A percentile compares a stretch with the other conserved stretches of the same genome.
phyloP scores from a whole-genome alignment of 257 asterid species.

The Scutellaria minor region DNA sequence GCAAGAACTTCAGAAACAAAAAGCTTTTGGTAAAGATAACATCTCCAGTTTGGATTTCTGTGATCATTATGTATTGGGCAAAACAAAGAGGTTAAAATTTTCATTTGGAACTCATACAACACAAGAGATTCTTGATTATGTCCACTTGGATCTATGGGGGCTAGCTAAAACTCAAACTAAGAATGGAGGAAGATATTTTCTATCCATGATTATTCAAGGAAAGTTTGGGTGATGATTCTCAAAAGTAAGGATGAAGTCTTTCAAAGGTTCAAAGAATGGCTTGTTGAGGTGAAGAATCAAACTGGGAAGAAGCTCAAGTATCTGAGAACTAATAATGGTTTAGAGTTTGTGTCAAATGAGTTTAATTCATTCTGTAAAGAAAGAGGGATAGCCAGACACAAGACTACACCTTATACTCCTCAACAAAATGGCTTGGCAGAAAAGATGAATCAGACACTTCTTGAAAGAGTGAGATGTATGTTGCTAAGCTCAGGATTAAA shows the following conservation, averaged over 20 bases:
- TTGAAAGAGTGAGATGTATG: neutral
- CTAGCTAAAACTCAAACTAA: neutral
- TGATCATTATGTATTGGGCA: neutral
- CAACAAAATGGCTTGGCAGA: neutral
- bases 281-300: neutral
- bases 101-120: neutral
- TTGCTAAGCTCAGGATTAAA: neutral
- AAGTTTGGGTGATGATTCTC: neutral
- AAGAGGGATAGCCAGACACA: too few relatives aligned
- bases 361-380: too few relatives aligned
- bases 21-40: too few relatives aligned
- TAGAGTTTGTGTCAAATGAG: neutral
- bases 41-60: too few relatives aligned
- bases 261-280: neutral
- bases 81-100: neutral
- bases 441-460: neutral
- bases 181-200: neutral
- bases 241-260: neutral
- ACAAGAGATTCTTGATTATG: neutral
- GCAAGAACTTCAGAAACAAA: too few relatives aligned
- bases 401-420: rapidly evolving
- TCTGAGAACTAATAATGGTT: neutral
- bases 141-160: neutral
- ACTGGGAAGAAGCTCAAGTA: neutral
- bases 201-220: neutral